phyloP scores from a whole-genome alignment of 1,284 basidiomycete species.

The Austroboletus niveus region DNA sequence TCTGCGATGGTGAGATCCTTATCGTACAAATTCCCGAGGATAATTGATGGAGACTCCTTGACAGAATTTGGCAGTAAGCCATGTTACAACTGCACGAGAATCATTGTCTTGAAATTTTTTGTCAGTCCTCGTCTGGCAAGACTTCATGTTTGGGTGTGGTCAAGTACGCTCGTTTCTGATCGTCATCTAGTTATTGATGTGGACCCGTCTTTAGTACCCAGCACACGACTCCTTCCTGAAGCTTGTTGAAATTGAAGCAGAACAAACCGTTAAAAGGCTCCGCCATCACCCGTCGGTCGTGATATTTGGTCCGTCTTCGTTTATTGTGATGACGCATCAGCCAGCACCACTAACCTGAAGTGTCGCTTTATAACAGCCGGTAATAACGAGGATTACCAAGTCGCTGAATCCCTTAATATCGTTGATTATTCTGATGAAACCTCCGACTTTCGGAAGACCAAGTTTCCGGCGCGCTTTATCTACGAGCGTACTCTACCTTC shows the following conservation, averaged over 20 bases:
- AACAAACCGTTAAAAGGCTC: slow-evolving; percentile 70
- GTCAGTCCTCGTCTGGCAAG: slow-evolving; percentile 83
- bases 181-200: slow-evolving; percentile 6
- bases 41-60: slow-evolving; percentile 1
- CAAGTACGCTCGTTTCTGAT: slow-evolving; percentile 40
- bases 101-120: slow-evolving; percentile 16
- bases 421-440: slow-evolving; percentile 82
- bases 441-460: slow-evolving; percentile 79
- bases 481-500: slow-evolving; percentile 82
- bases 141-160: slow-evolving; percentile 87
- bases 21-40: background rate
- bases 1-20: slow-evolving; percentile 62
- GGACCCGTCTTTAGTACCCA: slow-evolving; percentile 53
- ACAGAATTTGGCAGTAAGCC: slow-evolving; percentile 66
- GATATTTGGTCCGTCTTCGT: slow-evolving; percentile 62
- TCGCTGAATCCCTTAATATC: slow-evolving; percentile 75
- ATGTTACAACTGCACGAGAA: slow-evolving; percentile 6
- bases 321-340: background rate
- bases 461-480: slow-evolving; percentile 84
- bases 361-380: slow-evolving; percentile 53
- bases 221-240: slow-evolving; percentile 71
- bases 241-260: slow-evolving; percentile 66
- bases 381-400: slow-evolving; percentile 88
- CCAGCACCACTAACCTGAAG: slow-evolving; percentile 1
- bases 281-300: slow-evolving; percentile 79